Percentiles rank a stretch among this genome's conserved stretches.
phyloP scores from a whole-genome alignment of 2,329 filamentous ascomycete genomes.

The Parastagonospora avenae region DNA sequence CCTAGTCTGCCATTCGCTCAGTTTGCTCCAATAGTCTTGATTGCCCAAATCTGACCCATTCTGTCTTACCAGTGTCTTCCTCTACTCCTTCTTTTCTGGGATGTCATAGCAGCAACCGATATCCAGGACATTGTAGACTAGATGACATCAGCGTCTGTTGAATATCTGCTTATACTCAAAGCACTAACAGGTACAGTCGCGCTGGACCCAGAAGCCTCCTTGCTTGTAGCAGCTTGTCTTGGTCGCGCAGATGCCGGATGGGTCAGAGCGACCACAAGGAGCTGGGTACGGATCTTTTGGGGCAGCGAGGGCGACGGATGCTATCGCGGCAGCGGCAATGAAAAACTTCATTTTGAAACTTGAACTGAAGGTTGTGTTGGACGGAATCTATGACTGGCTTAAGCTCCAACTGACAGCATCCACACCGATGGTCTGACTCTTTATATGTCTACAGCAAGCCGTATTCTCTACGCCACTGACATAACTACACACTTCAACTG shows the following conservation, averaged over 20 bases:
- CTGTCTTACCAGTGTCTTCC: neutral
- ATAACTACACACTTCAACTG: neutral
- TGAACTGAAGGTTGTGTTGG: neutral
- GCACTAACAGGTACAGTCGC: slow-evolving; percentile 27
- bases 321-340: slow-evolving; percentile 16
- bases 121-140: slow-evolving; percentile 34
- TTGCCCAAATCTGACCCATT: too few relatives aligned
- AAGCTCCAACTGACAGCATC: too few relatives aligned
- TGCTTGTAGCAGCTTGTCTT: slow-evolving; percentile 28
- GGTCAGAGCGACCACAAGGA: slow-evolving; percentile 33
- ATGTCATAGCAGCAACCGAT: slow-evolving; percentile 38
- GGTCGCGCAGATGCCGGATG: slow-evolving; percentile 35
- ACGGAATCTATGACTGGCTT: too few relatives aligned
- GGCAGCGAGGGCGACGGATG: slow-evolving; percentile 20
- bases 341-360: slow-evolving; percentile 17
- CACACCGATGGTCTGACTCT: slow-evolving; percentile 1
- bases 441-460: slow-evolving; percentile 13
- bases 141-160: neutral
- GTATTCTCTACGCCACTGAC: slow-evolving; percentile 12
- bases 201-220: slow-evolving; percentile 37
- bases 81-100: slow-evolving; percentile 18
- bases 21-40: too few relatives aligned
- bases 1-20: too few relatives aligned
- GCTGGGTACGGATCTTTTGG: slow-evolving; percentile 35
- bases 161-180: neutral